Conservation (phyloP, 2,329 filamentous ascomycete species). For the Stagonosporopsis vannaccii region DNA sequence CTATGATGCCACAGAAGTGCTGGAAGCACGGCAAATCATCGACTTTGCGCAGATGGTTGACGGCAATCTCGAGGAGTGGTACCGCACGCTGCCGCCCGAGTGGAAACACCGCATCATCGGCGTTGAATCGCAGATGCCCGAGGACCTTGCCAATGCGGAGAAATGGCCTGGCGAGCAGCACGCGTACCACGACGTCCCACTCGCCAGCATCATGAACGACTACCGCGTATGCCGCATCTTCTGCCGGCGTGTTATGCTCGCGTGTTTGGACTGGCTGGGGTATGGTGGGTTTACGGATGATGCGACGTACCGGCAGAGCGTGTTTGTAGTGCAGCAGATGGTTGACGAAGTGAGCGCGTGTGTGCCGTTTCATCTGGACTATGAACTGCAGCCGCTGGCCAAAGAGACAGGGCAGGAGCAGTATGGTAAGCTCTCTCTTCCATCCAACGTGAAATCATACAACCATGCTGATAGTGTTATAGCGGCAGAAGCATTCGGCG, state of each 20-base stretch:
- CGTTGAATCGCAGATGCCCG: conserved; percentile 35
- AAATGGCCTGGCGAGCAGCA: conserved; percentile 51
- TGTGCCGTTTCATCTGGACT: conserved; percentile 50
- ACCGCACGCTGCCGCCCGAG: conserved; percentile 41
- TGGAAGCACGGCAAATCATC: conserved; percentile 45
- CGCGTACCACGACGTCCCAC: conserved; percentile 48
- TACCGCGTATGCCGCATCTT: conserved; percentile 52
- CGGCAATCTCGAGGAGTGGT: conserved; percentile 48
- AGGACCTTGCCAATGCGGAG: conserved; percentile 39
- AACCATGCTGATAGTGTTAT: conserved; percentile 18
- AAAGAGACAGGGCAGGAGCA: conserved; percentile 45
- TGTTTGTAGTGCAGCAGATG: conserved; percentile 47
- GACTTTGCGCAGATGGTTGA: conserved; percentile 48
- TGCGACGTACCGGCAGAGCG: conserved; percentile 25
- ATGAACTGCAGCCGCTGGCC: conserved; percentile 46
- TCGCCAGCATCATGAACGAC: conserved; percentile 52
- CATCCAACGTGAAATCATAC: background rate
- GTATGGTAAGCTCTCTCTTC: conserved; percentile 34
- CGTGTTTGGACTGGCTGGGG: conserved; percentile 42
- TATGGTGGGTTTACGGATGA: conserved; percentile 21
- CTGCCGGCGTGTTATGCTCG: conserved; percentile 49
- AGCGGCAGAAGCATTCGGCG: conserved; percentile 51
- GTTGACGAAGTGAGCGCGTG: conserved; percentile 51
- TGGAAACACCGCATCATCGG: conserved; percentile 47
- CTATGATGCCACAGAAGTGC: conserved; percentile 26